Evolutionary conservation across 805 yeast species (phyloP), one percentile per base, ranked within the genome.

Genomic region (Ogataea pilisensis): DNA sequence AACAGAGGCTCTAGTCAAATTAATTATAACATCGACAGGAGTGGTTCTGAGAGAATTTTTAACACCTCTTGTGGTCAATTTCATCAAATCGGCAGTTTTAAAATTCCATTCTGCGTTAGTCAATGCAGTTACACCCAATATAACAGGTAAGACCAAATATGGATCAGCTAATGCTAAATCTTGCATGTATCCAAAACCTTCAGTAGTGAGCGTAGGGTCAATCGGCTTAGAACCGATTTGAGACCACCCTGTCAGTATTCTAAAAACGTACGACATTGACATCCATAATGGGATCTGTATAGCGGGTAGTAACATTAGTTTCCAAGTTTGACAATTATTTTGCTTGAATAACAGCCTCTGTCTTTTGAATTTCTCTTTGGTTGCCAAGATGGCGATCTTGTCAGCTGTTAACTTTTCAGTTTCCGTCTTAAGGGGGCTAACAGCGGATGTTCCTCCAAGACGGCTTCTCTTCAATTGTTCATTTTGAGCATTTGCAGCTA

Each of bases 201-300:
- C 85, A 3, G 55, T 57, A 34, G 73, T 65, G 37, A 80, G 58
- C 0, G 73, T 45, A 17, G 73, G 65, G 48, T 79, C 85, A 29
- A 80, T 46, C 0, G 81, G 73, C 32, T 63, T 66, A 33, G 66
- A 63, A 17, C 71, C 55, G 33, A 60, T 27, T 17, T 49, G 48
- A 5, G 69, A 57, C 82, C 82, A 76, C 1, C 95, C 95, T 31
- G 90, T 81, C 45, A 89, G 64, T 34, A 80, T 75, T 48, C 96
- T 71, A 50, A 89, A 74, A 1, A 89, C 80, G 49, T 82, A 68
- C 11, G 93, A 82, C 72, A 90, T 69, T 2, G 82, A 69, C 2
- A 89, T 71, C 95, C 96, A 90, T 5, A 90, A 59, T 0, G 98
- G 98, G 17, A 91, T 72, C 57, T 90, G 98, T 14, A 86, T 76